Conservation (phyloP, 345 rosid genomes). For the Arabidopsis arenosa region DNA sequence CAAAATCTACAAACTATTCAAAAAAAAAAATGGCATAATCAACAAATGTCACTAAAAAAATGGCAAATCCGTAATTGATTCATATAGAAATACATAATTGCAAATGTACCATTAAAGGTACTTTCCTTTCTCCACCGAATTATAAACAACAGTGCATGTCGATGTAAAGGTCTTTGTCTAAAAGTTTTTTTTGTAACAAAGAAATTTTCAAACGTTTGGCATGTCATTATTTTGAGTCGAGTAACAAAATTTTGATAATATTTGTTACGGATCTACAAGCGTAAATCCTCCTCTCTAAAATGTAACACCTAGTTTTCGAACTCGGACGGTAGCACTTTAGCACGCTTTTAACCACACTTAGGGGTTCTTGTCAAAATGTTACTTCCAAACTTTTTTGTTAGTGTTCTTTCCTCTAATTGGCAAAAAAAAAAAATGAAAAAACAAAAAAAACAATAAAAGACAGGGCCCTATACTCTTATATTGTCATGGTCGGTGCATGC, state of each 20-base stretch:
- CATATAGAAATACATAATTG: slow-evolving; percentile 1
- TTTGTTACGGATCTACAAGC: neutral
- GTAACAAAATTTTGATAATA: neutral
- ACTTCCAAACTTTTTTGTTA: neutral
- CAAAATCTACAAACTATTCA: too few species aligned
- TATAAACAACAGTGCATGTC: slow-evolving; percentile 5
- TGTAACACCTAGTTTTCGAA: neutral
- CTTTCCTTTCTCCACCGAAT: slow-evolving; percentile 36
- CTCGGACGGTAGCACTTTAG: neutral
- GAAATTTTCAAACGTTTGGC: neutral
- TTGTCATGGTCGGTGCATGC: slow-evolving; percentile 39
- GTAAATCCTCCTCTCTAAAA: neutral
- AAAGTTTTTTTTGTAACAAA: neutral
- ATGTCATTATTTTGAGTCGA: neutral
- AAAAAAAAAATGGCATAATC: too few species aligned
- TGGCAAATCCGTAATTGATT: too few species aligned
- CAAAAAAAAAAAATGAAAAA: neutral
- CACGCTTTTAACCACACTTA: neutral
- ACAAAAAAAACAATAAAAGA: neutral
- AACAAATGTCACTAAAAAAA: too few species aligned
- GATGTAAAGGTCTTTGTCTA: slow-evolving; percentile 21
- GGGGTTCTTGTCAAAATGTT: slow-evolving; percentile 5
- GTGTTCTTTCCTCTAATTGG: neutral
- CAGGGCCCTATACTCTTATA: slow-evolving; percentile 3
- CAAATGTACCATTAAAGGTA: slow-evolving; percentile 26